Evolutionary conservation across 78 protist genomes (phyloP), one percentile per base, ranked within the genome.

Genomic region (Dictyostelium brefeldianum): DNA sequence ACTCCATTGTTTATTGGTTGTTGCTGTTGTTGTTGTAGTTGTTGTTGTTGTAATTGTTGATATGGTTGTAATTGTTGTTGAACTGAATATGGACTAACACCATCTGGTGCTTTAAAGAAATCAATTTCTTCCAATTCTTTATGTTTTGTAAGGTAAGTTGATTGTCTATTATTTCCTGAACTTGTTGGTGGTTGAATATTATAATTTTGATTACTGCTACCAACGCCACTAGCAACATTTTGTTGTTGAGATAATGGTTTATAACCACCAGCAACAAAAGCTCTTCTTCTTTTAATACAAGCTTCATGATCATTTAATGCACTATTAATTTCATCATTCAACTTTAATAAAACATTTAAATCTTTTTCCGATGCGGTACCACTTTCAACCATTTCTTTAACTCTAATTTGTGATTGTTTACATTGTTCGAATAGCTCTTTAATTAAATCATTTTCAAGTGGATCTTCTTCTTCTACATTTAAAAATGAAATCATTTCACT

Each of bases 381-480:
- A 65, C 57, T 64, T 31, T 56, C 57, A 48, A 87, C 65, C 71
- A 77, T 11, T 65, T 87, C 93, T 15, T 77, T 87, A 7, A 87
- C 59, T 50, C 81, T 87, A 4, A 29, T 47, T 64, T 87, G 83
- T 6, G 81, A 75, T 51, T 87, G 57, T n/a, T 87, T 87, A 11
- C 74, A 50, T 27, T 36, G 12, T 59, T 80, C 80, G 31, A 54
- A 36, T 27, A 87, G 50, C 79, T 87, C 93, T 50, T 87, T 80
- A 7, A 87, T 22, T 17, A 87, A 31, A 7, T 80, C 78, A 65
- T 87, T 87, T 18, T 87, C 78, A 10, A 62, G 15, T 43, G 93
- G 93, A 51, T 74, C 93, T 36, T 87, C 93, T 25, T 87, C 84
- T 25, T 87, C 93, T 1, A 87, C 78, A 77, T 87, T 87, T 29